phyloP scores from a whole-genome alignment of 2,329 filamentous ascomycete genomes.

The Phialocephala subalpina region DNA sequence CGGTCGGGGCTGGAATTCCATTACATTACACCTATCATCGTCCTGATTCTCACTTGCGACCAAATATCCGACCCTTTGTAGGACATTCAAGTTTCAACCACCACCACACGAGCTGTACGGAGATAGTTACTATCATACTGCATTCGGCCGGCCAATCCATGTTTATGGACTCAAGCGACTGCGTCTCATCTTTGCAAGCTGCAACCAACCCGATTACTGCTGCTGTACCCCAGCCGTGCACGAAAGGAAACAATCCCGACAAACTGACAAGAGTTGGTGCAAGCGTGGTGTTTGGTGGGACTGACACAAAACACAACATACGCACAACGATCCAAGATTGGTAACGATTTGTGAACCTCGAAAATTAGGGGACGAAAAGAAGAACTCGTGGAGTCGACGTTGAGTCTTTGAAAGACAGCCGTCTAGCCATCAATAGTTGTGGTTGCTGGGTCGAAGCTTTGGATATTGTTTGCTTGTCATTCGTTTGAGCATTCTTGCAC shows the following conservation, averaged over 20 bases:
- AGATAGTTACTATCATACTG: slow-evolving; percentile 33
- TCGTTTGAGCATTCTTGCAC: slow-evolving; percentile 34
- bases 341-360: slow-evolving; percentile 29
- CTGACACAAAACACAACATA: slow-evolving; percentile 27
- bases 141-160: slow-evolving; percentile 37
- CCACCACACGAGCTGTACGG: slow-evolving; percentile 31
- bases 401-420: slow-evolving; percentile 30
- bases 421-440: slow-evolving; percentile 21
- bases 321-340: slow-evolving; percentile 27
- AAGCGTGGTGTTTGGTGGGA: slow-evolving; percentile 24
- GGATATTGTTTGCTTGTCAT: slow-evolving; percentile 37
- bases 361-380: slow-evolving; percentile 21
- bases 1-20: slow-evolving; percentile 17
- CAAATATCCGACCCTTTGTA: slow-evolving; percentile 19
- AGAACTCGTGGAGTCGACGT: slow-evolving; percentile 27
- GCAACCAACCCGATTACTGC: slow-evolving; percentile 29
- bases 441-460: slow-evolving; percentile 22
- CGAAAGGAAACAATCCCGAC: slow-evolving; percentile 27
- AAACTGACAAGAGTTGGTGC: slow-evolving; percentile 29
- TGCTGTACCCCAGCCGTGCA: slow-evolving; percentile 22
- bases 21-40: slow-evolving; percentile 17
- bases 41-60: slow-evolving; percentile 17
- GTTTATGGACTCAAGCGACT: slow-evolving; percentile 37
- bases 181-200: slow-evolving; percentile 35
- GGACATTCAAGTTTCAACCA: slow-evolving; percentile 18